Base-by-base conservation (phyloP, 805 yeast genomes). In the Barnettozyma californica region DNA sequence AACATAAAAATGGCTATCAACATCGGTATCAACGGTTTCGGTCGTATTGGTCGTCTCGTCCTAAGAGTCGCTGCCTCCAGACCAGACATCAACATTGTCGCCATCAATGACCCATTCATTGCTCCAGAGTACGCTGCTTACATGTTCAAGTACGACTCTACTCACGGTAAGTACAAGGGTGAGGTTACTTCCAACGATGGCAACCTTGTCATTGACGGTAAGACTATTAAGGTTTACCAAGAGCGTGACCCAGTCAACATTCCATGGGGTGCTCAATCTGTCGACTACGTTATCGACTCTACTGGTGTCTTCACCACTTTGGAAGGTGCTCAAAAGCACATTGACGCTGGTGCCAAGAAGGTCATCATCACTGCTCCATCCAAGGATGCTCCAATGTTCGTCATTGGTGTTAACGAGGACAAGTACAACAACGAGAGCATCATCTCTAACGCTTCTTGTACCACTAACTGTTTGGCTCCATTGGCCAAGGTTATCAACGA, bases 381-480 rank as follows among this genome's bases (percentile, higher is more conserved):
- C 53, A 65, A 76, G 59, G 81, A 81, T 66, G 85, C 85, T 56
- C 87, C 87, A 69, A 80, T 81, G 84, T 81, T 78, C 68, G 86
- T 81, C 58, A 73, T 80, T 58, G 87, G 86, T 77, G 87, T 81
- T 60, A 81, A 81, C 70, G 80, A 75, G 59, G 76, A 76, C 58
- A 71, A 76, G 61, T 81, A 81, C 74, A 70, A 76, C 51, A 63
- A 75, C 48, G 81, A 79, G 68, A 74, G 69, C 66, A 79, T 81
- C 58, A 77, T 81, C 50, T 81, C 86, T 61, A 81, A 81, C 69
- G 87, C 87, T 63, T 81, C 86, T 44, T 81, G 86, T 73, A 81
- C 87, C 69, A 81, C 86, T 57, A 81, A 81, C 76, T 80, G 86
- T 77, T 75, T 81, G 65, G 87, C 86, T 60, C 86, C 86, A 67